phyloP scores from a whole-genome alignment of 108 stramenopile genomes.

The Pseudonitzschia multiseries region DNA sequence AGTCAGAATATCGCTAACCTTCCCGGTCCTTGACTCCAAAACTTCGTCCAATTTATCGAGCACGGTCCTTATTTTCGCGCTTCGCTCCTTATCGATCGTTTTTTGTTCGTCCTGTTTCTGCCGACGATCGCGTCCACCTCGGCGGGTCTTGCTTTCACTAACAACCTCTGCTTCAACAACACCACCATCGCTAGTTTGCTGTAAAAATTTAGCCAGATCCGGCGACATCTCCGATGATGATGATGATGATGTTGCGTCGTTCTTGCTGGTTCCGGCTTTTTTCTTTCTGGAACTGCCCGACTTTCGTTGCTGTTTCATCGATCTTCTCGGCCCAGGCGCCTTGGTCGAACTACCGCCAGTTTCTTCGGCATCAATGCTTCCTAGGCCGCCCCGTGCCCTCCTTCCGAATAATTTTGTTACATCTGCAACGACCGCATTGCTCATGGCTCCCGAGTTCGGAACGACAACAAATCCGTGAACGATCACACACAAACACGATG shows the following conservation, averaged over 20 bases:
- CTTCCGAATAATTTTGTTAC: background rate
- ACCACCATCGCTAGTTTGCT: background rate
- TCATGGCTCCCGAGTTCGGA: too few relatives aligned
- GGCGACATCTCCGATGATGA: slow-evolving; percentile 22
- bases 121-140: slow-evolving; percentile 4
- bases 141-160: background rate
- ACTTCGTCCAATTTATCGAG: slow-evolving; percentile 17
- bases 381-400: slow-evolving; percentile 2
- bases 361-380: background rate
- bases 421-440: background rate
- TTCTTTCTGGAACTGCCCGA: background rate
- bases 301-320: background rate
- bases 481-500: background rate
- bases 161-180: slow-evolving; percentile 12
- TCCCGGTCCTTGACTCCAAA: slow-evolving; percentile 21
- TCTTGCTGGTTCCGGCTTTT: background rate
- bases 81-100: slow-evolving; percentile 27
- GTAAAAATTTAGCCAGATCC: slow-evolving; percentile 27
- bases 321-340: background rate
- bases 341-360: background rate
- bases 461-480: background rate
- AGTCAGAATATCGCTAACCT: slow-evolving; percentile 25
- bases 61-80: slow-evolving; percentile 11
- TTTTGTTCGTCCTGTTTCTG: slow-evolving; percentile 18
- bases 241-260: background rate